Evolutionary conservation across 2,329 filamentous ascomycete genomes (phyloP).

Genomic region (Diaporthe velutina): DNA sequence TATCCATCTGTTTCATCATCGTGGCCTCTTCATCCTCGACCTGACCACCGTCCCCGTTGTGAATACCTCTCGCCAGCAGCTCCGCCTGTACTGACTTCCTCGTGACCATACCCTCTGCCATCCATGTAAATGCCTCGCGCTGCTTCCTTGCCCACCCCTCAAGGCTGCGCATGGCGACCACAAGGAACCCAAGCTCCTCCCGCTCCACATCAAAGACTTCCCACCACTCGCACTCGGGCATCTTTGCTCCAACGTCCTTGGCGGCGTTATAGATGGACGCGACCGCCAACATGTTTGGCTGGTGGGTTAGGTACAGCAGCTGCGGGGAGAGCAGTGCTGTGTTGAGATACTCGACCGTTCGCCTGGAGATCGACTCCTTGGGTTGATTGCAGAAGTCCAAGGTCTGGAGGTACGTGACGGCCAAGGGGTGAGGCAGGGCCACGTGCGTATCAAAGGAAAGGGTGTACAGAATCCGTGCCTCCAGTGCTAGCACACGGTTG

Average conservation of each 20-base stretch:
- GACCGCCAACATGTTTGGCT: slow-evolving; percentile 86
- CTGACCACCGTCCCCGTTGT: slow-evolving; percentile 46
- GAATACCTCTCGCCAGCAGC: slow-evolving; percentile 65
- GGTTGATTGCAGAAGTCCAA: slow-evolving; percentile 71
- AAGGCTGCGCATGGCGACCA: slow-evolving; percentile 86
- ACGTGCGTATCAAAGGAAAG: slow-evolving; percentile 89
- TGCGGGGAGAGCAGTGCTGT: slow-evolving; percentile 88
- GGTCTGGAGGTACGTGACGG: slow-evolving; percentile 92
- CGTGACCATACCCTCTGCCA: slow-evolving; percentile 66
- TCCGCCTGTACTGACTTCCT: slow-evolving; percentile 70
- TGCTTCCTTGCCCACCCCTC: slow-evolving; percentile 76
- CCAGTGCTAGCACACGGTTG: slow-evolving; percentile 76
- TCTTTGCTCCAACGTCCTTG: slow-evolving; percentile 79
- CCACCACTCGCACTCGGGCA: slow-evolving; percentile 94
- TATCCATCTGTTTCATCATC: slow-evolving; percentile 57
- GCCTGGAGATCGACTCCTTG: slow-evolving; percentile 68
- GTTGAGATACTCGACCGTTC: slow-evolving; percentile 85
- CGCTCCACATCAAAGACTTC: slow-evolving; percentile 97
- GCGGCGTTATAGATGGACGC: slow-evolving; percentile 93
- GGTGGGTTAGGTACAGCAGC: slow-evolving; percentile 90
- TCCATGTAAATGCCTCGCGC: slow-evolving; percentile 65
- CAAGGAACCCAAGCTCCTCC: slow-evolving; percentile 93
- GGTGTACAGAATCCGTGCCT: slow-evolving; percentile 80
- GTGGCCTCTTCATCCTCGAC: slow-evolving; percentile 41
- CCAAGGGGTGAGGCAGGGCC: slow-evolving; percentile 85